Conservation (phyloP, 73 alveolate species). For the Uronychia setigera region DNA sequence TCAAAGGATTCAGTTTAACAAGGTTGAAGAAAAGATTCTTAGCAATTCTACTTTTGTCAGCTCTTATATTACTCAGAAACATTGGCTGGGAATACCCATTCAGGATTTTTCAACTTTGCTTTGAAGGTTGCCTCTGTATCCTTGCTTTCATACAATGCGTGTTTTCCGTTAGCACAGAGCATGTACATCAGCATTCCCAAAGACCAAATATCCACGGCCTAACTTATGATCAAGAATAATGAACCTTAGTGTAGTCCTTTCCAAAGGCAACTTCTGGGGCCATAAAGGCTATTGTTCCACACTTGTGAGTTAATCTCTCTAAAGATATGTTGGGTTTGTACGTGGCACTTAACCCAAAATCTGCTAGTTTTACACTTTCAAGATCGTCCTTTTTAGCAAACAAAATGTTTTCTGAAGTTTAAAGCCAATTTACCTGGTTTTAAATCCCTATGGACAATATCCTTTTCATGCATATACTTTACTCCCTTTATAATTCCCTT, state of each 20-base stretch:
- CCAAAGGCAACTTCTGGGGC: constrained; percentile 85
- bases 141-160: constrained; percentile 31
- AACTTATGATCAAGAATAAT: neutral
- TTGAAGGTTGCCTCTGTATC: constrained; percentile 49
- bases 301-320: constrained; percentile 39
- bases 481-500: constrained; percentile 41
- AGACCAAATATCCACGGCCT: constrained; percentile 49
- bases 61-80: constrained; percentile 49
- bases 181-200: constrained; percentile 35
- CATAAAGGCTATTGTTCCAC: constrained; percentile 86
- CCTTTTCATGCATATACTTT: constrained; percentile 8
- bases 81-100: constrained; percentile 8
- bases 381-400: constrained; percentile 42
- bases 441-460: constrained; percentile 23
- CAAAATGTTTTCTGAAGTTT: constrained; percentile 48
- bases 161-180: constrained; percentile 33
- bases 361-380: constrained; percentile 43
- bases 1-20: constrained; percentile 65
- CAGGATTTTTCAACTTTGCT: constrained; percentile 28
- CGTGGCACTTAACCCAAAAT: constrained; percentile 64
- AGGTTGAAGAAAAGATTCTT: constrained; percentile 70
- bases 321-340: constrained; percentile 31
- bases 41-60: constrained; percentile 62
- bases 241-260: constrained; percentile 65
- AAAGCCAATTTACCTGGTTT: constrained; percentile 37